Base-by-base conservation (phyloP, 1,139 yeast genomes). In the Taiozyma sp. region DNA sequence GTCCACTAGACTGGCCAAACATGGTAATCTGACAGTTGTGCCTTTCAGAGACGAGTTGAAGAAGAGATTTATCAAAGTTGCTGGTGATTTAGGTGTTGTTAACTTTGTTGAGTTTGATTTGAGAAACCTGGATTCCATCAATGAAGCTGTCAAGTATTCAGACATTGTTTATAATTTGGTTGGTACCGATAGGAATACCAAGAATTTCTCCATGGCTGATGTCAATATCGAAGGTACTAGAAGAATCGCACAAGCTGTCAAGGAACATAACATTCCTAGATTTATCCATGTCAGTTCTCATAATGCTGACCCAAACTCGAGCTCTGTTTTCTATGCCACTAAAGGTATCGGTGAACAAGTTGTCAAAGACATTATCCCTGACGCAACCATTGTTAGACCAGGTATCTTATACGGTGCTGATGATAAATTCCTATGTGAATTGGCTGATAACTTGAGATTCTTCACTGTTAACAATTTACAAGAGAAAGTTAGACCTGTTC, bases 31-130 rank as follows among this genome's bases (percentile, higher is more conserved):
- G 54, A 83, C 88, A 12, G 81, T 87, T 51, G 86, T 81, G 8
- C 96, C 96, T 24, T 88, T 66, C 73, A 79, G 96, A 67, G 92
- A 89, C 66, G 93, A 87, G 63, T 76, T 84, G 77, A 82, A 84
- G 64, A 84, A 80, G 71, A 79, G 96, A 64, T 89, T 87, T 66
- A 76, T 89, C 63, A 89, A 88, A 72, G 90, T 87, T 51, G 75
- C 84, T 46, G 96, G 96, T 49, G 96, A 89, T 68, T 79, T 89
- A 60, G 96, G 96, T 28, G 96, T 89, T 47, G 91, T 89, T 50
- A 87, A 86, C 71, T 85, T 83, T 68, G 82, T 87, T 58, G 96
- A 89, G 70, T 83, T 87, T 65, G 96, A 89, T 67, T 73, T 90
- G 58, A 79, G 96, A 69, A 89, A 89, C 71, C 61, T 87, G 61